Percentiles rank a stretch among this genome's conserved stretches.
phyloP scores from a whole-genome alignment of 805 yeast species.

The Diddensiella transvaalensis region DNA sequence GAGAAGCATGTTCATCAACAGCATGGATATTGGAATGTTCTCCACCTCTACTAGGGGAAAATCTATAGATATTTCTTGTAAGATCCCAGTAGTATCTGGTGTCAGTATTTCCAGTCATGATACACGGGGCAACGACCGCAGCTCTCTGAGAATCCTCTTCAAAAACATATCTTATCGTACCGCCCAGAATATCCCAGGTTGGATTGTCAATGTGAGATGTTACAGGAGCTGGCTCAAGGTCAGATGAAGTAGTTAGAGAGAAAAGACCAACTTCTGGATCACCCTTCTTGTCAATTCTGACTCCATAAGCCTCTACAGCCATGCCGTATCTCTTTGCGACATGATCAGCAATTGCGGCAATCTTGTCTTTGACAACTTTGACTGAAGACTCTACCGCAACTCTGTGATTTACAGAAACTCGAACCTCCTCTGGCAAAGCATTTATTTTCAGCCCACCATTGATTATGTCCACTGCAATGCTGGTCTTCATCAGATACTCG shows the following conservation, averaged over 20 bases:
- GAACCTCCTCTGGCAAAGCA: conserved; percentile 62
- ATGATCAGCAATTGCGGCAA: conserved; percentile 34
- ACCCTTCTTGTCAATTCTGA: conserved; percentile 1
- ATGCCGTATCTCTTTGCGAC: conserved; percentile 47
- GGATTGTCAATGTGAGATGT: conserved; percentile 34
- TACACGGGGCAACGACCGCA: conserved; percentile 49
- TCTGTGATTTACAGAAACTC: conserved; percentile 55
- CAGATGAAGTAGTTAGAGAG: conserved; percentile 30
- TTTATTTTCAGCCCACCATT: conserved; percentile 73
- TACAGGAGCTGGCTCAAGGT: conserved; percentile 49
- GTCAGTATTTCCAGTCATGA: conserved; percentile 68
- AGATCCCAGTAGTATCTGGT: conserved; percentile 61
- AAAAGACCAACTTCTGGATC: conserved; percentile 40
- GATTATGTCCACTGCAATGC: conserved; percentile 61
- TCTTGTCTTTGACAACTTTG: conserved; percentile 38
- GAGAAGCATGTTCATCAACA: conserved; percentile 54
- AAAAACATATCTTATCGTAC: conserved; percentile 56
- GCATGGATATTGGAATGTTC: conserved; percentile 43
- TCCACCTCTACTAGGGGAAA: conserved; percentile 40
- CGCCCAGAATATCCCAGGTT: conserved; percentile 54
- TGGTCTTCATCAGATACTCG: conserved; percentile 43
- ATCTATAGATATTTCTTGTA: conserved; percentile 56
- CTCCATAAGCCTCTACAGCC: conserved; percentile 40
- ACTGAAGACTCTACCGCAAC: conserved; percentile 54
- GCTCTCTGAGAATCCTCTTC: conserved; percentile 44